Evolutionary conservation across 2,329 filamentous ascomycete species (phyloP), one percentile per base, ranked within the genome.

Genomic region (Penicillium thymicola): DNA sequence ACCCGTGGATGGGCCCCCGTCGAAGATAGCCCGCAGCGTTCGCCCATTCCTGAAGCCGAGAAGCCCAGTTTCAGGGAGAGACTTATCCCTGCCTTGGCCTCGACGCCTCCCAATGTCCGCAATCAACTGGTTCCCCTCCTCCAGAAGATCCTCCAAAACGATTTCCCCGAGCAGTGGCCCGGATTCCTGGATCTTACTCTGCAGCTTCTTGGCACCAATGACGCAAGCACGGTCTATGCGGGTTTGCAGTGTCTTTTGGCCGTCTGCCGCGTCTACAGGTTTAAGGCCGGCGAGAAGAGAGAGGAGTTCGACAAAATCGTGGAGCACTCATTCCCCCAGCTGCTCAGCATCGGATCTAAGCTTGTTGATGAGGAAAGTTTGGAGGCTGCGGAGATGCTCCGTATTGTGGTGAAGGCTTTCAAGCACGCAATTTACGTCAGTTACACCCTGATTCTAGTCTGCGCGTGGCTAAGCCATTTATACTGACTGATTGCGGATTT

Each of bases 381-480:
- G 65, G 94, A 99, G 76, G 94, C 93, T 18, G 93, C 90, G 58
- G 94, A 97, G 79, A 97, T 99, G 89, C 81, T 99, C 65, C 89
- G 95, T 72, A 88, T 95, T 57, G 90, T 95, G 54, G 83, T 99
- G 70, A 99, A 99, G 81, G 88, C 92, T 37, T 99, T 96, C 78
- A 99, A 99, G 79, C 93, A 99, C 78, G 92, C 94, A 46, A 96
- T 95, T 69, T 99, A 95, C 82, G 90, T 96, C 79, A 70, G 87
- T 80, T 57, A 41, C 49, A 41, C 49, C 51, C 45, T 28, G 41
- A 37, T 36, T 28, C 49, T 41, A 44, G 18, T 47, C 45, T 34
- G 51, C 47, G 28, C 37, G 53, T 70, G 58, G 27, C 30, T 45
- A 32, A 28, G 54, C 70, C 58, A 21, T 38, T 36, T 47, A 50